Evolutionary conservation across 1,284 basidiomycete species (phyloP).

Genomic region (Rhodotorula sp.): DNA sequence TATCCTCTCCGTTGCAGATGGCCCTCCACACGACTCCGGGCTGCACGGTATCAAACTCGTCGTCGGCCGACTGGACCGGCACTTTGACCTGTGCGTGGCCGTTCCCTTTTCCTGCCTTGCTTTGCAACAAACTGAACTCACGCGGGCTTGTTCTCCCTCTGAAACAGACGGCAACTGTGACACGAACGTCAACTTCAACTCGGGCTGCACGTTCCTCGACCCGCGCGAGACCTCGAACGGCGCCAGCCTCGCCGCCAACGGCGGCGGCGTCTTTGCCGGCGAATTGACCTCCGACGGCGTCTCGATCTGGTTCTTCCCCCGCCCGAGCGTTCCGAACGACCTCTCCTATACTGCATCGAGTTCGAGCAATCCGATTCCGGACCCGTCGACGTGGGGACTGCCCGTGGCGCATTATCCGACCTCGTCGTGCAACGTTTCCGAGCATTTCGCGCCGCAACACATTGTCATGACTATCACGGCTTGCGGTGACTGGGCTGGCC

Average conservation of each 20-base stretch:
- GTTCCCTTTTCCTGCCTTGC: no score
- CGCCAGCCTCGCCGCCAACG: conserved; percentile 42
- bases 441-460: conserved; percentile 32
- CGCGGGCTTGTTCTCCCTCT: no score
- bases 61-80: conserved; percentile 39
- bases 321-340: conserved; percentile 27
- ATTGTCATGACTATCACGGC: conserved; percentile 35
- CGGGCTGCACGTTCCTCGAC: conserved; percentile 60
- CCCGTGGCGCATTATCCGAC: conserved; percentile 23
- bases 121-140: neutral
- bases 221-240: conserved; percentile 43
- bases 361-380: conserved; percentile 12
- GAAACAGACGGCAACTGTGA: conserved; percentile 40
- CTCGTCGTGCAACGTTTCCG: conserved; percentile 17
- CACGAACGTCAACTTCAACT: conserved; percentile 48
- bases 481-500: conserved; percentile 38
- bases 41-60: conserved; percentile 39
- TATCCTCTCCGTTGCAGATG: neutral
- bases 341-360: conserved; percentile 2
- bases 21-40: conserved; percentile 55
- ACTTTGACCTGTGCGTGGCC: conserved; percentile 37
- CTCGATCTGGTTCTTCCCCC: conserved; percentile 40
- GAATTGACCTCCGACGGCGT: conserved; percentile 30
- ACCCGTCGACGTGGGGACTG: conserved; percentile 32
- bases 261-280: conserved; percentile 44